phyloP scores from a whole-genome alignment of 345 rosid species.

The Tarenaya hassleriana region DNA sequence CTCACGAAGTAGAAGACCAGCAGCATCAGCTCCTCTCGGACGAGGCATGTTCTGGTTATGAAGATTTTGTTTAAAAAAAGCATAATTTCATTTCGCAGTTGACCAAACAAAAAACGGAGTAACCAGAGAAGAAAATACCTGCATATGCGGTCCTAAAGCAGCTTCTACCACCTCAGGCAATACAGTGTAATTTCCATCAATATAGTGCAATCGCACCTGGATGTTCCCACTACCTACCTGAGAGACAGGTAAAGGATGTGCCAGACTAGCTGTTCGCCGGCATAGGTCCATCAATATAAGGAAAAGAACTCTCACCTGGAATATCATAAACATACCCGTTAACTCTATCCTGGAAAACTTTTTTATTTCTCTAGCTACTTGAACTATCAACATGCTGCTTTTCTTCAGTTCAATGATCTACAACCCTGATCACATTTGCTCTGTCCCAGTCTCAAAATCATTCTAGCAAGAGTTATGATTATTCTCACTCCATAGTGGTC shows the following conservation, averaged over 20 bases:
- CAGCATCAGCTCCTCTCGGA: constrained; percentile 99
- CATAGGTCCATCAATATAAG: constrained; percentile 98
- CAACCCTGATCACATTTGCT: not conserved
- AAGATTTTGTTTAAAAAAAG: constrained; percentile 16
- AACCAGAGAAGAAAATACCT: constrained; percentile 49
- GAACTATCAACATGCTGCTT: constrained; percentile 13
- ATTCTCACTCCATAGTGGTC: constrained; percentile 14
- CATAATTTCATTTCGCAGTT: not conserved
- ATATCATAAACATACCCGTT: constrained; percentile 11
- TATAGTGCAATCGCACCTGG: constrained; percentile 95
- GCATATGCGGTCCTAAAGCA: constrained; percentile 98
- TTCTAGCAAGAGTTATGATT: constrained; percentile 9
- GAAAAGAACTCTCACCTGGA: constrained; percentile 95
- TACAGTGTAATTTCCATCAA: constrained; percentile 93
- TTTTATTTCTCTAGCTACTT: not conserved
- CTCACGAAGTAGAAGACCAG: constrained; percentile 90
- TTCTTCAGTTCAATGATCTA: constrained; percentile 7
- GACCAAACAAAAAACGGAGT: constrained; percentile 12
- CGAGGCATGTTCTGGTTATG: constrained; percentile 88
- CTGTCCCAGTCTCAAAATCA: constrained; percentile 4
- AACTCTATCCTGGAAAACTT: constrained; percentile 1
- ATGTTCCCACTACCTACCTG: constrained; percentile 86
- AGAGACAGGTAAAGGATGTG: constrained; percentile 85
- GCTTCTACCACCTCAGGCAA: constrained; percentile 99
- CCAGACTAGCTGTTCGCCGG: constrained; percentile 64